Base-by-base conservation (phyloP, 2,329 filamentous ascomycete genomes). In the Stagonosporopsis tanaceti region DNA sequence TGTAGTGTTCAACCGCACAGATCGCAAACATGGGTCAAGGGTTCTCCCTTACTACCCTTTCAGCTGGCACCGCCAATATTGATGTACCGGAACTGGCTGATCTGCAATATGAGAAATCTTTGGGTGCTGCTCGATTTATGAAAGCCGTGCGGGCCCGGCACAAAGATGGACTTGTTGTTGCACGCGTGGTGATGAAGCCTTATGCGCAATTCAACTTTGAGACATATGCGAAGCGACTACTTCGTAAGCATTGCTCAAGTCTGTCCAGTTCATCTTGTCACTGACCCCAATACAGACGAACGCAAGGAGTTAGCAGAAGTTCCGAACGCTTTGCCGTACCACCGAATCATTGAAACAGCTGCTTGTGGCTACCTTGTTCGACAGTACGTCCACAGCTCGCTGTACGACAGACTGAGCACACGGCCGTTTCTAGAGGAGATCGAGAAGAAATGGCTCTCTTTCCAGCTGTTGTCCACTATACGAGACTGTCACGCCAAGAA, bases 371-470 rank as follows among this genome's bases (percentile, higher is more conserved):
- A 96, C 73, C 85, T 99, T 20, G 92, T 97, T 55, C 90, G 95
- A 50, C 96, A 98, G 77, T 98, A 91, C 74, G 88, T 98, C 59
- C 95, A 98, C 78, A 97, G 91, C 81, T 98, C 95, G 24, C 85
- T 99, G 4, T 99, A 99, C 79, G 95, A 99, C 79, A 91, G 95
- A 51, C 87, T 99, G 77, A 87, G 95, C 77, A 99, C 95, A 8
- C 88, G 96, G 7, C 96, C 95, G 0, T 99, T 99, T 68, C 82
- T 98, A 9, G 96, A 99, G 77, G 92, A 96, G 64, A 95, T 99
- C 64, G 95, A 99, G 77, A 98, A 97, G 84, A 97, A 96, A 80
- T 99, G 95, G 95, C 85, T 99, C 47, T 91, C 94, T 0, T 99
- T 97, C 69, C 95, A 99, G 79, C 85, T 99, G 2, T 84, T 99